Evolutionary conservation across 2,329 filamentous ascomycete species (phyloP).

Genomic region (Sarocladium brachiariae): DNA sequence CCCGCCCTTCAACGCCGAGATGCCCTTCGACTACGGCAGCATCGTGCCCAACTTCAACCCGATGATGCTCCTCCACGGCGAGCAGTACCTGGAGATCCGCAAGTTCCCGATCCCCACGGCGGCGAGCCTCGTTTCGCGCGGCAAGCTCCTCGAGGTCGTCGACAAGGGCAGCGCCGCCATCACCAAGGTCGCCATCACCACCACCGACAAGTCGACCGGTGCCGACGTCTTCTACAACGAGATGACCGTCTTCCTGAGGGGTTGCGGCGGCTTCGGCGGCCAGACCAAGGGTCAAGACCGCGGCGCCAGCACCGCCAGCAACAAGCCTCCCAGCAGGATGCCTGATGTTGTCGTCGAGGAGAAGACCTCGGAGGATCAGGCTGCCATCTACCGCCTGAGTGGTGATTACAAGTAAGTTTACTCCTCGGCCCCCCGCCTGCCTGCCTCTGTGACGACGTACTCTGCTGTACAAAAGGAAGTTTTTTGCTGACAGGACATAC

Average conservation of each 20-base stretch:
- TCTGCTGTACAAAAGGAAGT: too few relatives aligned
- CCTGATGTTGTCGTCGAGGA: constrained; percentile 82
- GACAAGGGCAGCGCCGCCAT: constrained; percentile 92
- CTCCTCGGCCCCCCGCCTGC: too few relatives aligned
- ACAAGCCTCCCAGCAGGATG: constrained; percentile 68
- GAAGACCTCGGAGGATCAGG: constrained; percentile 83
- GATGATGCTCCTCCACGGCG: constrained; percentile 98
- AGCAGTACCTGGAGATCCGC: constrained; percentile 94
- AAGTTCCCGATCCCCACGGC: constrained; percentile 87
- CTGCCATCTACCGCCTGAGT: constrained; percentile 84
- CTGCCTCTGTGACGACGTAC: too few relatives aligned
- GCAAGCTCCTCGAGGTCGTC: constrained; percentile 83
- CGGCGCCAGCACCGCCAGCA: constrained; percentile 70
- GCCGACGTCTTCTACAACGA: constrained; percentile 98
- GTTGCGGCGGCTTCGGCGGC: constrained; percentile 85
- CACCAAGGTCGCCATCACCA: constrained; percentile 72
- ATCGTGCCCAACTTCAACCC: constrained; percentile 94
- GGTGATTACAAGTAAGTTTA: constrained; percentile 73
- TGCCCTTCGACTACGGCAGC: constrained; percentile 72
- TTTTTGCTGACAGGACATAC: not conserved
- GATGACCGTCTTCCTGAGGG: constrained; percentile 84
- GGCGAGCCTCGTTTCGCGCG: constrained; percentile 67
- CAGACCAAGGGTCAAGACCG: constrained; percentile 69
- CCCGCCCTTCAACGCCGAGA: constrained; percentile 79
- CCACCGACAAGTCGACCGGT: constrained; percentile 75